Conservation (phyloP, 2,329 filamentous ascomycete genomes). For the Sporothrix curviconia region DNA sequence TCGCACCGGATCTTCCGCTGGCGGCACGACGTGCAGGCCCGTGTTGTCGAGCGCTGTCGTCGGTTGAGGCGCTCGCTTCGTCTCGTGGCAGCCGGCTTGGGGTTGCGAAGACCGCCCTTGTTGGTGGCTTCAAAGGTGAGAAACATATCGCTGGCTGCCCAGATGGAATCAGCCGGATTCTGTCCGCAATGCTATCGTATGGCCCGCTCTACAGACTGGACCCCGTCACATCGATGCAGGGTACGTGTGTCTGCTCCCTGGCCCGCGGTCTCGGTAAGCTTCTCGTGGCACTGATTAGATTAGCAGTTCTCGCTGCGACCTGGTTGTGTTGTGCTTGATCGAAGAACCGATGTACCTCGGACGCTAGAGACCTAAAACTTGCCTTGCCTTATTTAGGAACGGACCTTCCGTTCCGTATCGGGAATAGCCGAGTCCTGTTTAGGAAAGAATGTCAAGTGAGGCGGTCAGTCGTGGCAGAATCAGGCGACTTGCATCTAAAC, state of each 20-base stretch:
- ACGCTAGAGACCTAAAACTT: neutral
- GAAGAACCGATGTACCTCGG: neutral
- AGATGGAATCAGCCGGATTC: neutral
- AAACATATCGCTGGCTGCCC: neutral
- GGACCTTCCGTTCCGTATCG: neutral
- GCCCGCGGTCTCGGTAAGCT: neutral
- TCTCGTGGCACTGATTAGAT: neutral
- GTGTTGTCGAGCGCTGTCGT: neutral
- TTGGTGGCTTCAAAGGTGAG: neutral
- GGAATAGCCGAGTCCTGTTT: neutral
- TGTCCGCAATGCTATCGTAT: neutral
- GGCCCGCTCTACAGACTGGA: neutral
- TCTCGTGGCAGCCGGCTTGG: neutral
- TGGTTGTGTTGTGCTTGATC: neutral
- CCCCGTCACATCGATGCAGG: neutral
- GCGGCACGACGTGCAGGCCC: neutral
- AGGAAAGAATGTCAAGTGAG: neutral
- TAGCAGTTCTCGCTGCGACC: neutral
- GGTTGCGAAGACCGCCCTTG: neutral
- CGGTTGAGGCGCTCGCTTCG: neutral
- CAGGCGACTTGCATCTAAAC: too few species aligned
- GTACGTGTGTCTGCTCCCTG: neutral
- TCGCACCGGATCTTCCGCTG: neutral
- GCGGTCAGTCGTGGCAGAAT: too few species aligned
- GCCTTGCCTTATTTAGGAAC: neutral